Evolutionary conservation across 805 yeast species (phyloP), one percentile per base, ranked within the genome.

Genomic region (Saccharomycopsis oosterbeekiorum): DNA sequence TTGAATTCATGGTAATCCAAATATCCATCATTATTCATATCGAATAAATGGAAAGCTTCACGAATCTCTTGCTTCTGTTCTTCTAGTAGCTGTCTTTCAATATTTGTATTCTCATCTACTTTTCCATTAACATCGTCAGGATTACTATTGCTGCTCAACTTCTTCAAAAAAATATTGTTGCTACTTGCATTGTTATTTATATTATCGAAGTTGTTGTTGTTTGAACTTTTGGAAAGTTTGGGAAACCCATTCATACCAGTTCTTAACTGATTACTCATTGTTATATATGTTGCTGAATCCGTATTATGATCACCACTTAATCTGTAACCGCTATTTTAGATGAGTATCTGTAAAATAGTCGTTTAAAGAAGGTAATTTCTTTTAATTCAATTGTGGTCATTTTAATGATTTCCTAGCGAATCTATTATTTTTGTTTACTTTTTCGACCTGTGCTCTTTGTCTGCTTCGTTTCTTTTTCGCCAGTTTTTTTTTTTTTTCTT

Each of bases 1-100:
- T 90, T 92, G 65, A 90, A 77, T 68, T 93, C 98, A 69, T 94
- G 98, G 71, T 88, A 93, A 68, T 94, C 97, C 58, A 94, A 78
- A 66, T 79, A 81, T 2, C 97, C 96, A 71, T 94, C 98, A 63
- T 83, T 84, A 73, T 94, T 90, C 88, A 89, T 85, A 70, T 94
- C 99, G 72, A 94, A 94, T 39, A 93, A 77, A 57, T 86, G 81
- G 70, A 93, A 93, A 69, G 97, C 97, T 70, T 92, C 97, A 64
- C 90, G 79, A 66, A 92, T 89, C 70, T 93, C 97, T 69, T 88
- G 94, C 66, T 86, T 87, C 70, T 91, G 96, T 68, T 91, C 97
- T 60, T 88, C 89, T 63, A 89, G 75, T 51, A 91, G 77, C 67
- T 89, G 54, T 76, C 77, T 67, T 81, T 83, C 69, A 82, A 73